Percentiles rank a stretch among this genome's conserved stretches.
These are phyloP conservation scores for Breviolum minutum DNA, from an alignment of 73 alveolate genomes.

Conservation along the genomic window DNA sequence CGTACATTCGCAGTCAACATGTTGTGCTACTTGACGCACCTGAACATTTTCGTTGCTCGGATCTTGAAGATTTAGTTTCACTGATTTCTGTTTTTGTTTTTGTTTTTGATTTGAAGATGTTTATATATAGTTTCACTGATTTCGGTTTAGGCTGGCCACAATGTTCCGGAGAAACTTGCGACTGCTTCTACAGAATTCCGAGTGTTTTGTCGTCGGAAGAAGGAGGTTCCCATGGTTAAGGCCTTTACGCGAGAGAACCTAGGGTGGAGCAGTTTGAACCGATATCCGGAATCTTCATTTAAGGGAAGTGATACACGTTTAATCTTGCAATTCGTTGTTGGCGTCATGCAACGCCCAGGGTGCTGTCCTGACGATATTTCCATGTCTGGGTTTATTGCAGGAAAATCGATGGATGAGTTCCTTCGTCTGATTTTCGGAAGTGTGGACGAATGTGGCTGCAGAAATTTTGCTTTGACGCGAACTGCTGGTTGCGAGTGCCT, in stretches of 20 bases:
- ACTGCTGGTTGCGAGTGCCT: background rate
- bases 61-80: background rate
- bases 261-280: background rate
- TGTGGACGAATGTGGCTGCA: background rate
- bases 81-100: background rate
- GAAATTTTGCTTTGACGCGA: background rate
- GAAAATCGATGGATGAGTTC: background rate
- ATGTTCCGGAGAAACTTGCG: background rate
- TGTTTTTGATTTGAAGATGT: background rate
- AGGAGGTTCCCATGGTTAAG: background rate
- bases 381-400: background rate
- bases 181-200: background rate
- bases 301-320: slow-evolving; percentile 12
- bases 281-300: background rate
- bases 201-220: background rate
- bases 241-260: slow-evolving; percentile 32
- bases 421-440: background rate
- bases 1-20: background rate
- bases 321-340: background rate
- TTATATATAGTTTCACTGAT: background rate
- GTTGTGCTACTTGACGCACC: background rate
- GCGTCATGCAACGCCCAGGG: background rate
- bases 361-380: background rate
- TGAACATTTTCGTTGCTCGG: background rate
- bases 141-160: background rate